phyloP scores from a whole-genome alignment of 2,329 filamentous ascomycete genomes.

The Malbranchea zuffiana region DNA sequence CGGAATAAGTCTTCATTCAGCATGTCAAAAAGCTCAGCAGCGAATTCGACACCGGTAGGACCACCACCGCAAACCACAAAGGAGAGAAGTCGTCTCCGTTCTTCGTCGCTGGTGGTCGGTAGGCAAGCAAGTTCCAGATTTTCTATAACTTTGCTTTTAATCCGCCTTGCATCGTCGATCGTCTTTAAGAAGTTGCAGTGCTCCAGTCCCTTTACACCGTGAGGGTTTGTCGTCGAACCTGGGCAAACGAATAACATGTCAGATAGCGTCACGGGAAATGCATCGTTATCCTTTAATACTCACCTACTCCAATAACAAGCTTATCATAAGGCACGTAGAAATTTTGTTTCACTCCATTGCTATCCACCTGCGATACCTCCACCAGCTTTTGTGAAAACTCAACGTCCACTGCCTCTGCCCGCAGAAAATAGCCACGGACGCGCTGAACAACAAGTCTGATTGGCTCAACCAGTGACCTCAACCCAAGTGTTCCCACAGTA shows the following conservation, averaged over 20 bases:
- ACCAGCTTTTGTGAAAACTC: conserved; percentile 87
- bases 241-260: conserved; percentile 9
- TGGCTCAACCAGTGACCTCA: conserved; percentile 85
- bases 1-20: conserved; percentile 83
- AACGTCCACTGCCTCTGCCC: conserved; percentile 75
- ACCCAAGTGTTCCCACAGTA: conserved; percentile 86
- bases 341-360: conserved; percentile 57
- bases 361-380: conserved; percentile 65
- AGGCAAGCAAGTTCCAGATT: conserved; percentile 86
- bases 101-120: conserved; percentile 82
- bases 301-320: conserved; percentile 75
- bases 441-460: conserved; percentile 71
- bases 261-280: background rate
- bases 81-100: conserved; percentile 75
- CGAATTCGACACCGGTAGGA: conserved; percentile 94
- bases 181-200: conserved; percentile 93
- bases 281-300: conserved; percentile 17
- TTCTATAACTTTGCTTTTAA: conserved; percentile 75
- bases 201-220: conserved; percentile 89
- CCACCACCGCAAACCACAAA: conserved; percentile 95
- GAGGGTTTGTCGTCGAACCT: conserved; percentile 81
- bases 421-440: conserved; percentile 79
- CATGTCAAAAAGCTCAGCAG: conserved; percentile 89
- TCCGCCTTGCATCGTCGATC: conserved; percentile 79
- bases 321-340: conserved; percentile 99